These are phyloP conservation scores for Vitis hybrid DNA, from an alignment of 177 flowering plant species.

Conservation along the genomic window DNA sequence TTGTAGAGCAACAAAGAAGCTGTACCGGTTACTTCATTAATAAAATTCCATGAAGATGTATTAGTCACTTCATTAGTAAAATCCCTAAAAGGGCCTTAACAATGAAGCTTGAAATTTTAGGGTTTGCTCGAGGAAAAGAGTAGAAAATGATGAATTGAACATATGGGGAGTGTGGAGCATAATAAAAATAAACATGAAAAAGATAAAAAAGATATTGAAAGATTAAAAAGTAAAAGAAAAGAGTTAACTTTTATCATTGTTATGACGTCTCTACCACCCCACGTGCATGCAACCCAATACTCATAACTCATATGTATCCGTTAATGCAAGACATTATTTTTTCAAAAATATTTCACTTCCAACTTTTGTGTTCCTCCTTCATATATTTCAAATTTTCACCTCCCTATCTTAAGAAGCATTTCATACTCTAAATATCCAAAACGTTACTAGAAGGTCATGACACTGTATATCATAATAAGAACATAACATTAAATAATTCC, in stretches of 20 bases:
- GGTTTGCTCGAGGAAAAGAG: neutral
- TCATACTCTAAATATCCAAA: no score
- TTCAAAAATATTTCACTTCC: neutral
- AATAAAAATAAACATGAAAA: neutral
- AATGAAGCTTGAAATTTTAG: no score
- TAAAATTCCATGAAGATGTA: no score
- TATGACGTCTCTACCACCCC: slow-evolving; percentile 16
- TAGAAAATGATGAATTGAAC: neutral
- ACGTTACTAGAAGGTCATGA: neutral
- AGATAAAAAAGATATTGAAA: slow-evolving; percentile 20
- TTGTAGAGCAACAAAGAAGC: no score
- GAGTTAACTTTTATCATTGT: slow-evolving; percentile 23
- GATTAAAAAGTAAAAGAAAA: slow-evolving; percentile 30
- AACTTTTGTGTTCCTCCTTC: neutral
- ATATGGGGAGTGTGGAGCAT: slow-evolving; percentile 18
- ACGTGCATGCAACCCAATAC: slow-evolving; percentile 30
- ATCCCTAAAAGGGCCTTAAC: no score
- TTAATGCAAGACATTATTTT: neutral
- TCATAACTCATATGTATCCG: neutral
- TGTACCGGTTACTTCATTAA: no score
- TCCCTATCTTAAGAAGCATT: no score
- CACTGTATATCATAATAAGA: no score
- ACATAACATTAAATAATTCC: no score
- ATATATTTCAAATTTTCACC: no score
- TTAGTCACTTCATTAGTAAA: no score